phyloP scores from a whole-genome alignment of 2,329 filamentous ascomycete species.

The Teratosphaeria pseudoeucalypti region DNA sequence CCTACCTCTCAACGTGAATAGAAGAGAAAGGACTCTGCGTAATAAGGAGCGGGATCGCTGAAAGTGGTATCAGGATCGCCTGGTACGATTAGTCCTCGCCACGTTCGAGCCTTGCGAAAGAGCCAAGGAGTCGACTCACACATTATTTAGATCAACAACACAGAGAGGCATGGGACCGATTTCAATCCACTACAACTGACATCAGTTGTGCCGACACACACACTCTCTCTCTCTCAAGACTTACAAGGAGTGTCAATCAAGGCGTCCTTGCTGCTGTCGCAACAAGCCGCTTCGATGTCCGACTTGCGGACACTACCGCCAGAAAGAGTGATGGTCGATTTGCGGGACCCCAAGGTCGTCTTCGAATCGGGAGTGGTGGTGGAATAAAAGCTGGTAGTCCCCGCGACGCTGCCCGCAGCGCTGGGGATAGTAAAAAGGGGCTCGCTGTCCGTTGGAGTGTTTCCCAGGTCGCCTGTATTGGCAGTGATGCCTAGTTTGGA shows the following conservation, averaged over 20 bases:
- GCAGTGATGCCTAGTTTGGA: not conserved
- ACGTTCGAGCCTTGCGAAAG: not conserved
- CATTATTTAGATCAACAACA: not conserved
- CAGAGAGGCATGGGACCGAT: not conserved
- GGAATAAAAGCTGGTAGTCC: not conserved
- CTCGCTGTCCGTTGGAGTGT: not conserved
- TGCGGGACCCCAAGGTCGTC: not conserved
- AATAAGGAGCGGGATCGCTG: not conserved
- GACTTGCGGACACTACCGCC: not conserved
- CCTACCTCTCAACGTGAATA: not conserved
- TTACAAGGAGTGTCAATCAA: not conserved
- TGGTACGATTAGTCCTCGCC: not conserved
- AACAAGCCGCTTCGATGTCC: not conserved
- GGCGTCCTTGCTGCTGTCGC: not conserved
- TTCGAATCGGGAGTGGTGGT: not conserved
- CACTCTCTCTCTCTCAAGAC: not conserved
- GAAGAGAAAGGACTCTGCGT: not conserved
- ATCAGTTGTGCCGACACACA: not conserved
- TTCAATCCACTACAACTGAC: not conserved
- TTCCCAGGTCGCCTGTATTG: not conserved
- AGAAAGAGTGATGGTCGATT: not conserved
- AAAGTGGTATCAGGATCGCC: not conserved
- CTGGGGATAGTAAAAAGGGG: not conserved
- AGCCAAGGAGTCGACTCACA: not conserved
- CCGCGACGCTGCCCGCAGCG: not conserved